phyloP scores from a whole-genome alignment of 1,139 yeast genomes.

The Candida frijolesensis region DNA sequence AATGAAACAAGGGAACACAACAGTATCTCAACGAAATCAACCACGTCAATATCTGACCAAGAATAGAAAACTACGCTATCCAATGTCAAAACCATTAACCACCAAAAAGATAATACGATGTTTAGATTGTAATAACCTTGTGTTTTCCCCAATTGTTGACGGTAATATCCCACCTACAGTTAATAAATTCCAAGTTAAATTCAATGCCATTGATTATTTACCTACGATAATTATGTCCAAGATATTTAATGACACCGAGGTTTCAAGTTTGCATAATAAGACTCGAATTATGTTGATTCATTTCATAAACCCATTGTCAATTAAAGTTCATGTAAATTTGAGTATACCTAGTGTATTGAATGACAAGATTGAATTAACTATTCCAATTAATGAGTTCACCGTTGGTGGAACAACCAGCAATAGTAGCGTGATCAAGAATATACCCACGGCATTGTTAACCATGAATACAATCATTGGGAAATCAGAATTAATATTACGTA shows the following conservation, averaged over 20 bases:
- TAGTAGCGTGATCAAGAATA: slow-evolving; percentile 13
- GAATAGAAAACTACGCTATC: slow-evolving; percentile 16
- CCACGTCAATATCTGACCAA: slow-evolving; percentile 20
- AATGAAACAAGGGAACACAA: neutral
- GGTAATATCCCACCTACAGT: slow-evolving; percentile 23
- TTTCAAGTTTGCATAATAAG: slow-evolving; percentile 5
- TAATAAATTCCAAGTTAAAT: slow-evolving; percentile 31
- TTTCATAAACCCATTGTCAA: slow-evolving; percentile 32
- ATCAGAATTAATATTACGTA: slow-evolving; percentile 28
- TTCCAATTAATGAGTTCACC: slow-evolving; percentile 28
- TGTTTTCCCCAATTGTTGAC: slow-evolving; percentile 30
- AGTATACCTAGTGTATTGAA: slow-evolving; percentile 14
- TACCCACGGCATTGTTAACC: slow-evolving; percentile 40
- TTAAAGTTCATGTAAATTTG: slow-evolving; percentile 9
- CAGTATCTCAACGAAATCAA: slow-evolving; percentile 21
- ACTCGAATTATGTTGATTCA: slow-evolving; percentile 26
- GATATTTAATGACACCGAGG: slow-evolving; percentile 6
- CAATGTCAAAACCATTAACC: slow-evolving; percentile 28
- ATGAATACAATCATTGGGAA: slow-evolving; percentile 30
- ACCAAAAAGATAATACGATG: slow-evolving; percentile 31
- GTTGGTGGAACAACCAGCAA: slow-evolving; percentile 7
- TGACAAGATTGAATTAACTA: slow-evolving; percentile 17
- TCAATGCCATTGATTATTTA: slow-evolving; percentile 37
- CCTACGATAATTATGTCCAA: slow-evolving; percentile 21
- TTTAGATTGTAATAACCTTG: slow-evolving; percentile 28